Conservation (phyloP, 164 flowering plant genomes). For the Vitis amurensis region DNA sequence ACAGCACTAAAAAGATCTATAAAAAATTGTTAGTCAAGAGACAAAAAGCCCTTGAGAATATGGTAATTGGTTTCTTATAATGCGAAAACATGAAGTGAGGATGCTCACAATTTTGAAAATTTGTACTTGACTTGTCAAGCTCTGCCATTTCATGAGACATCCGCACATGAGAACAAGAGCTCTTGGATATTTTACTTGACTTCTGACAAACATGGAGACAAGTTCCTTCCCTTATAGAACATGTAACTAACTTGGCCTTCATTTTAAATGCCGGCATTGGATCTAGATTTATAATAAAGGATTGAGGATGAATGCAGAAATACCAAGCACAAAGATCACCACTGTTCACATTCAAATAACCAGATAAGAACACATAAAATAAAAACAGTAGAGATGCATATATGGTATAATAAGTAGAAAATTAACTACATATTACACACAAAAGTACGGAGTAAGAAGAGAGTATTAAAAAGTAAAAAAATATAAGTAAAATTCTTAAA, state of each 20-base stretch:
- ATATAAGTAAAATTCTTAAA: too few relatives aligned
- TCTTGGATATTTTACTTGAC: conserved; percentile 14
- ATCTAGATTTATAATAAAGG: too few relatives aligned
- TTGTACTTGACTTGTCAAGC: background rate
- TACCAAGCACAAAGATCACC: too few relatives aligned
- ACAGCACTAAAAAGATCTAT: background rate
- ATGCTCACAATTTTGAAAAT: background rate
- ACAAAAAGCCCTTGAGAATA: background rate
- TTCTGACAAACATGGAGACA: background rate
- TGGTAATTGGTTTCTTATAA: background rate
- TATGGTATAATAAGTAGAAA: too few relatives aligned
- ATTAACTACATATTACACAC: too few relatives aligned
- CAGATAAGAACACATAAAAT: too few relatives aligned
- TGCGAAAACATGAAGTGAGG: background rate
- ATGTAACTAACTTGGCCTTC: background rate
- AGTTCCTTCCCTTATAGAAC: background rate
- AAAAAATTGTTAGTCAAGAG: background rate
- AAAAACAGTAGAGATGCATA: too few relatives aligned
- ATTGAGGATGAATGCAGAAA: too few relatives aligned
- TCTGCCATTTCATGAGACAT: background rate
- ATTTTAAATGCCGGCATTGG: background rate
- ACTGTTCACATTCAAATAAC: too few relatives aligned
- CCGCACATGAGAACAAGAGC: conserved; percentile 1
- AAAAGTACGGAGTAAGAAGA: too few relatives aligned
- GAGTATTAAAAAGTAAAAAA: too few relatives aligned